A percentile compares a stretch with the other conserved stretches of the same genome.
These are phyloP conservation scores for Cystobasidium onofrii DNA, from an alignment of 768 basidiomycete species.

Conservation along the genomic window DNA sequence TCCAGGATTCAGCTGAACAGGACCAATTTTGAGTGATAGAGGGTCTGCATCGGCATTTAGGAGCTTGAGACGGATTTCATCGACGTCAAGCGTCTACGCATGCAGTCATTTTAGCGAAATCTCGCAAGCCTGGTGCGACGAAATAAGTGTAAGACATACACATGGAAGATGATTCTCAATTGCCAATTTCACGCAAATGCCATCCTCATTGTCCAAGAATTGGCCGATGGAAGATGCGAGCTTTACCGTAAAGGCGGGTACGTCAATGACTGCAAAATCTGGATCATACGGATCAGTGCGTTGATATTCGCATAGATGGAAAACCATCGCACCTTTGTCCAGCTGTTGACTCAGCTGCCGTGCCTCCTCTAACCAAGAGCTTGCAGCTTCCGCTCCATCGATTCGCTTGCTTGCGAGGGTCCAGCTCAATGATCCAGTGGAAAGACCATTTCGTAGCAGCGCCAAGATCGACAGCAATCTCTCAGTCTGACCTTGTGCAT, in stretches of 20 bases:
- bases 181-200: slow-evolving; percentile 51
- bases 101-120: not conserved
- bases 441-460: slow-evolving; percentile 52
- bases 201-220: slow-evolving; percentile 32
- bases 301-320: not conserved
- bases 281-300: not conserved
- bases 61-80: slow-evolving; percentile 58
- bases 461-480: slow-evolving; percentile 54
- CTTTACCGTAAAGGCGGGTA: slow-evolving; percentile 42
- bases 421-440: slow-evolving; percentile 55
- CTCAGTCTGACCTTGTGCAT: slow-evolving; percentile 46
- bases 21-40: slow-evolving; percentile 53
- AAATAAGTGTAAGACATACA: slow-evolving; percentile 43
- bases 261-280: slow-evolving; percentile 62
- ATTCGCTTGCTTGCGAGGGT: not conserved
- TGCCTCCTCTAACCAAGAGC: slow-evolving; percentile 38
- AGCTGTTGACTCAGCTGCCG: slow-evolving; percentile 38
- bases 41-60: slow-evolving; percentile 59
- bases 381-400: slow-evolving; percentile 23
- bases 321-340: slow-evolving; percentile 39
- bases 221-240: slow-evolving; percentile 9
- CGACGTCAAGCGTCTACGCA: slow-evolving; percentile 55
- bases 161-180: slow-evolving; percentile 66
- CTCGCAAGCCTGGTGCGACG: not conserved
- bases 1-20: slow-evolving; percentile 54